These are phyloP conservation scores for Blastomyces percursus DNA, from an alignment of 2,329 filamentous ascomycete genomes.

Conservation along the genomic window DNA sequence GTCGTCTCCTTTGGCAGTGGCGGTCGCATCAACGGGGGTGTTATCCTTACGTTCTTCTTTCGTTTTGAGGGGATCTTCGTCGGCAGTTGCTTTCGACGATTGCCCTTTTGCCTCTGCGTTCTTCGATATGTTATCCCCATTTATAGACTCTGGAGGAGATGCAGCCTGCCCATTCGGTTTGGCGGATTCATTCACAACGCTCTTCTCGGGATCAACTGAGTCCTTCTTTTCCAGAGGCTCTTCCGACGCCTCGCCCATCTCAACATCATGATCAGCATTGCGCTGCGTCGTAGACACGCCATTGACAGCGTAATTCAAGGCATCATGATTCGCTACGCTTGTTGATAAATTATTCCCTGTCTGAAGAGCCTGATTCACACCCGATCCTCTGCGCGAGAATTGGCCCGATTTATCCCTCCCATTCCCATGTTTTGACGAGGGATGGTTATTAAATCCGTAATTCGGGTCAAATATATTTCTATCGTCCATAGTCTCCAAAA, in stretches of 20 bases:
- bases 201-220: background rate
- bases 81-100: background rate
- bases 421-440: background rate
- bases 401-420: slow-evolving; percentile 13
- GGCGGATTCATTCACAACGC: background rate
- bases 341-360: slow-evolving; percentile 1
- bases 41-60: background rate
- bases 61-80: background rate
- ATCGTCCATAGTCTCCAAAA: slow-evolving; percentile 43
- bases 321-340: background rate
- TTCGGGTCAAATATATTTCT: slow-evolving; percentile 36
- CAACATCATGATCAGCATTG: slow-evolving; percentile 20
- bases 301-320: slow-evolving; percentile 9
- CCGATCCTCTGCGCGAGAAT: slow-evolving; percentile 9
- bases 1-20: slow-evolving; percentile 9
- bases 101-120: background rate
- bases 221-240: background rate
- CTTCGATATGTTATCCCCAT: slow-evolving; percentile 6
- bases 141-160: slow-evolving; percentile 5
- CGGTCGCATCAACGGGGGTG: background rate
- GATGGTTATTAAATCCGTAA: slow-evolving; percentile 1
- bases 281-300: slow-evolving; percentile 1
- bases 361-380: slow-evolving; percentile 9
- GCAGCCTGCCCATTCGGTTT: background rate
- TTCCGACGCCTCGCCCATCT: slow-evolving; percentile 24